These are phyloP conservation scores for Ramularia collo-cygni DNA, from an alignment of 2,329 filamentous ascomycete species.

Conservation along the genomic window DNA sequence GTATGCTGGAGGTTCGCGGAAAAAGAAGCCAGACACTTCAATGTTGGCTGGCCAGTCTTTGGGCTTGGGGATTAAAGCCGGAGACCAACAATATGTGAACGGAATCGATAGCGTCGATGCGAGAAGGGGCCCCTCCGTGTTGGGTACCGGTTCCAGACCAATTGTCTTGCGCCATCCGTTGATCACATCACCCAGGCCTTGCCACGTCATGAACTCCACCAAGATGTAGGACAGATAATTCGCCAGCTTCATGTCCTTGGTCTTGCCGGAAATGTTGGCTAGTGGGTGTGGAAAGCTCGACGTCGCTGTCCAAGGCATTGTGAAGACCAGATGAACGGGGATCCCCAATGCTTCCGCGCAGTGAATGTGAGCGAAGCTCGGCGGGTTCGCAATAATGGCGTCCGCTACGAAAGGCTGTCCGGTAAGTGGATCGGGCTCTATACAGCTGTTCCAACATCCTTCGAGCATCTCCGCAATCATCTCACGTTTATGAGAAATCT, in stretches of 20 bases:
- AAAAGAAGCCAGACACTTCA: not conserved
- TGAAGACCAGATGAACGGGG: slow-evolving; percentile 79
- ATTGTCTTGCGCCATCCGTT: slow-evolving; percentile 72
- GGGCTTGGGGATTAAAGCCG: slow-evolving; percentile 65
- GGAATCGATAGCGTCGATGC: slow-evolving; percentile 67
- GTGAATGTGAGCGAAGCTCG: slow-evolving; percentile 67
- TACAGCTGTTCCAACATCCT: slow-evolving; percentile 26
- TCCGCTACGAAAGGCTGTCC: slow-evolving; percentile 76
- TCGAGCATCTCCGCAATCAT: slow-evolving; percentile 22
- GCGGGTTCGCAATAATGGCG: slow-evolving; percentile 69
- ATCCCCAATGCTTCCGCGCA: slow-evolving; percentile 66
- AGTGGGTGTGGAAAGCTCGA: slow-evolving; percentile 76
- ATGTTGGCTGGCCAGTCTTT: slow-evolving; percentile 55
- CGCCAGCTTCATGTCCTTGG: not conserved
- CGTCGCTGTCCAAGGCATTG: slow-evolving; percentile 85
- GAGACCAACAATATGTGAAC: slow-evolving; percentile 86
- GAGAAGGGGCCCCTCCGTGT: slow-evolving; percentile 73
- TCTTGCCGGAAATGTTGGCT: slow-evolving; percentile 54
- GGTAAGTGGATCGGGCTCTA: slow-evolving; percentile 12
- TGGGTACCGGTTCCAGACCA: slow-evolving; percentile 65
- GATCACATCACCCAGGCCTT: slow-evolving; percentile 56
- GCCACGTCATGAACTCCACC: not conserved
- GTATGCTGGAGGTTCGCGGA: not conserved
- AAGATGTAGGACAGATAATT: not conserved
- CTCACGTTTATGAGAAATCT: slow-evolving; percentile 18